Base-by-base conservation (phyloP, 306 rosid species). In the Ochetophila trinervis region DNA sequence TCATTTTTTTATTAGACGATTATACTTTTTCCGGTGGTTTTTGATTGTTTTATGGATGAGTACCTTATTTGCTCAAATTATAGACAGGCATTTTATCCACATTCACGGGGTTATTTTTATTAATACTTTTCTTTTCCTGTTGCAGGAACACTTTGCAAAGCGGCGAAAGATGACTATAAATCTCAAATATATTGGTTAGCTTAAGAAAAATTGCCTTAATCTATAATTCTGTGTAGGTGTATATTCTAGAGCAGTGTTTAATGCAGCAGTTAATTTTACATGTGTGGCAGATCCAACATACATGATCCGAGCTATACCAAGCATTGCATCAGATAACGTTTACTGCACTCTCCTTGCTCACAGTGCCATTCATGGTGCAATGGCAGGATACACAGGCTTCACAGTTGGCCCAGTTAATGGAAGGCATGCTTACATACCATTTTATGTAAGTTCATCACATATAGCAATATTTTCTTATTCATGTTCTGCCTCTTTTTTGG, bases 371-470 rank as follows among this genome's bases (percentile, higher is more conserved):
- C 95, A 88, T 60, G 95, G 89, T 16, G 91, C 89, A 54, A 85
- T 85, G 91, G 89, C 91, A 6, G 95, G 91, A 67, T 81, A 83
- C 63, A 85, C 87, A 0, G 91, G 91, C 54, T 88, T 88, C 79
- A 85, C 84, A 15, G 78, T 75, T 0, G 95, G 95, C 4, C 85
- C 86, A 20, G 91, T 83, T 48, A 83, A 88, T 13, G 87, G 91
- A 47, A 73, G 76, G 68, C 87, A 88, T 45, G 82, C 86, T 60
- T 85, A 85, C 77, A 83, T 88, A 62, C 91, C 95, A 15, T 83
- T 88, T 55, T 70, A 74, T 67, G 96, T 82, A 78, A 86, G 91
- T 55, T 62, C 24, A 56, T 10, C 36, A 6, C 1, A 0, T 8
- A 6, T 8, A 40, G 45, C 12, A 10, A 5, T 23, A 48, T 58